Percentiles rank a stretch among this genome's conserved stretches.
These are phyloP conservation scores for Quercus phellos DNA, from an alignment of 331 rosid species.

Conservation along the genomic window DNA sequence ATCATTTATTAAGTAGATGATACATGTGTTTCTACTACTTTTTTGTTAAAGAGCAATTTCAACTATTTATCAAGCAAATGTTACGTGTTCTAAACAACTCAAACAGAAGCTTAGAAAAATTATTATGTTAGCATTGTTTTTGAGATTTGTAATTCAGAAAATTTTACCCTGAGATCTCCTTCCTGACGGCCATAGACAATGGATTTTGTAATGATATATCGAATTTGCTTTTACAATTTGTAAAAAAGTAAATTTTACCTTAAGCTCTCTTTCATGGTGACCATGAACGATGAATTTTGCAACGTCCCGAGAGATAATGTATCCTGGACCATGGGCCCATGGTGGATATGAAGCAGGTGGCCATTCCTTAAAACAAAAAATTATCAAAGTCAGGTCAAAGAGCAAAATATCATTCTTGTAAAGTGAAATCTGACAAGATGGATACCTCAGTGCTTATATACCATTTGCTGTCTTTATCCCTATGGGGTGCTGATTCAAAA, in stretches of 20 bases:
- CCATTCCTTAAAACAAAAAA: constrained; percentile 62
- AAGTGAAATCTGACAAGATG: constrained; percentile 14
- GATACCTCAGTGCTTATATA: constrained; percentile 70
- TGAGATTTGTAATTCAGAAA: neutral
- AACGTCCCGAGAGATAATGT: constrained; percentile 78
- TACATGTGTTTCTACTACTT: neutral
- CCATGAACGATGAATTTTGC: constrained; percentile 65
- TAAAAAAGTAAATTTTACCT: constrained; percentile 39
- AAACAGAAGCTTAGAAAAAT: neutral
- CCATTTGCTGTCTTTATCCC: constrained; percentile 86
- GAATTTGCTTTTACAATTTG: neutral
- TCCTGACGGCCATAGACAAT: constrained; percentile 58
- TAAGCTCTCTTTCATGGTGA: constrained; percentile 67
- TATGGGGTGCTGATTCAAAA: constrained; percentile 72
- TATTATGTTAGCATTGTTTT: neutral
- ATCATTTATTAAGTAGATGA: no score
- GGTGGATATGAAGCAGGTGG: constrained; percentile 73
- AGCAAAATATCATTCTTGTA: neutral
- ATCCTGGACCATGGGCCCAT: constrained; percentile 99
- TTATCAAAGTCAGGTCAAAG: constrained; percentile 1
- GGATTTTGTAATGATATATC: constrained; percentile 48
- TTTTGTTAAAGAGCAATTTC: neutral
- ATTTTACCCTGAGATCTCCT: constrained; percentile 51
- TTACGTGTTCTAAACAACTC: neutral
- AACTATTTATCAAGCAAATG: neutral